Percentiles rank a stretch among this genome's conserved stretches.
Conservation (phyloP, 2,329 filamentous ascomycete species). For the Penicillium oxalicum region DNA sequence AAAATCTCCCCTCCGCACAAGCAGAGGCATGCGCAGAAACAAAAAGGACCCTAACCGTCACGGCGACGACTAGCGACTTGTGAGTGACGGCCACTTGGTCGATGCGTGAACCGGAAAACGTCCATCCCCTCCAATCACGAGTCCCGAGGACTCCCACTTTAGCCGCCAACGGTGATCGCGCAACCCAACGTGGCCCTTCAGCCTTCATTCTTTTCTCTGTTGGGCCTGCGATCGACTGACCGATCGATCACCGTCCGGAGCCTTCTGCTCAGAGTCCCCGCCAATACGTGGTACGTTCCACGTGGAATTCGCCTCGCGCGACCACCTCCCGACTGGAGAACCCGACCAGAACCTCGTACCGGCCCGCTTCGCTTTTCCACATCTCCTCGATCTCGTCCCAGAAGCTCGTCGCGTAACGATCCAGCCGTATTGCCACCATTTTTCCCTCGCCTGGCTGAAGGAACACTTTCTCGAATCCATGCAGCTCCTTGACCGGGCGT, state of each 20-base stretch:
- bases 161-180: too few species aligned
- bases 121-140: too few species aligned
- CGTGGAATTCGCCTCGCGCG: constrained; percentile 14
- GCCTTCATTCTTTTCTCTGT: neutral
- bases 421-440: constrained; percentile 26
- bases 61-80: too few species aligned
- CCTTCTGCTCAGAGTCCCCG: constrained; percentile 12
- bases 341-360: constrained; percentile 36
- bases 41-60: too few species aligned
- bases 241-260: neutral
- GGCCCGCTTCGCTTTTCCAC: constrained; percentile 37
- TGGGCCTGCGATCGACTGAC: constrained; percentile 4
- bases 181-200: too few species aligned
- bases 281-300: constrained; percentile 21
- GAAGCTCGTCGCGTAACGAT: constrained; percentile 36
- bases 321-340: constrained; percentile 23
- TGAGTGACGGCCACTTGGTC: too few species aligned
- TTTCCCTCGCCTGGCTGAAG: constrained; percentile 34
- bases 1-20: too few species aligned
- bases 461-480: constrained; percentile 42
- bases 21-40: too few species aligned
- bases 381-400: constrained; percentile 38
- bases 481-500: constrained; percentile 41
- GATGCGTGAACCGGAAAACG: too few species aligned
- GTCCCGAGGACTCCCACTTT: too few species aligned